These are phyloP conservation scores for Fusarium pininemorale DNA, from an alignment of 2,329 filamentous ascomycete species.

Conservation along the genomic window DNA sequence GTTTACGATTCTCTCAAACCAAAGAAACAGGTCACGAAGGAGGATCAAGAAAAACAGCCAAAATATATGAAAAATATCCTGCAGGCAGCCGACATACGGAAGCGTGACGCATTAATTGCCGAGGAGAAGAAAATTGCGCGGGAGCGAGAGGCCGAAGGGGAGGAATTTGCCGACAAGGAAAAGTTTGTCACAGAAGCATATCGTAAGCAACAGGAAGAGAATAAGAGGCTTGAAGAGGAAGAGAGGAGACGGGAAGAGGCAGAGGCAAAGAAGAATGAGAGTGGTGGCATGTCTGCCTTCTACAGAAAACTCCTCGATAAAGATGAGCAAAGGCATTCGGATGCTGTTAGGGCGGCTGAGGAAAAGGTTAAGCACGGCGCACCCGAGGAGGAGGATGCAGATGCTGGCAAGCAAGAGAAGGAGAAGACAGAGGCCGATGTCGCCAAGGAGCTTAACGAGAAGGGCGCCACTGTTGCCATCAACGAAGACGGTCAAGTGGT, in stretches of 20 bases:
- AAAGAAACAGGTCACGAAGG: slow-evolving; percentile 65
- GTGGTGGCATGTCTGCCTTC: slow-evolving; percentile 79
- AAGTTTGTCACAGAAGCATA: slow-evolving; percentile 88
- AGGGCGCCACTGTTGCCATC: slow-evolving; percentile 68
- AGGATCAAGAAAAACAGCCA: slow-evolving; percentile 68
- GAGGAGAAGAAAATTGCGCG: slow-evolving; percentile 82
- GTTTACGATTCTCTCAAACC: slow-evolving; percentile 82
- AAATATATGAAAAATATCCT: slow-evolving; percentile 83
- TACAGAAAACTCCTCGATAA: slow-evolving; percentile 78
- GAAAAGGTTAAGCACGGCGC: slow-evolving; percentile 57
- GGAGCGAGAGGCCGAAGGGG: slow-evolving; percentile 82
- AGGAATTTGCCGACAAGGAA: slow-evolving; percentile 83
- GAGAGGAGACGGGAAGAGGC: slow-evolving; percentile 73
- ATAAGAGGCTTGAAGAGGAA: slow-evolving; percentile 74
- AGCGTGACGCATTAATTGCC: slow-evolving; percentile 80
- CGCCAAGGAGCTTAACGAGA: slow-evolving; percentile 73
- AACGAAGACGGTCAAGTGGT: slow-evolving; percentile 87
- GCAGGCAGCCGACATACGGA: slow-evolving; percentile 77
- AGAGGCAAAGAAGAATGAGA: slow-evolving; percentile 69
- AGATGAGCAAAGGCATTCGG: slow-evolving; percentile 74
- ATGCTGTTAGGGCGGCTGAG: slow-evolving; percentile 74
- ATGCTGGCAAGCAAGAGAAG: slow-evolving; percentile 63
- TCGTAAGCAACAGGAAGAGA: slow-evolving; percentile 82
- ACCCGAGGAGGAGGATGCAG: slow-evolving; percentile 44
- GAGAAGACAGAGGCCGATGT: slow-evolving; percentile 69